A percentile compares a stretch with the other conserved stretches of the same genome.
Evolutionary conservation across 2,329 filamentous ascomycete genomes (phyloP).

Genomic region (Lasiodiplodia sp.): DNA sequence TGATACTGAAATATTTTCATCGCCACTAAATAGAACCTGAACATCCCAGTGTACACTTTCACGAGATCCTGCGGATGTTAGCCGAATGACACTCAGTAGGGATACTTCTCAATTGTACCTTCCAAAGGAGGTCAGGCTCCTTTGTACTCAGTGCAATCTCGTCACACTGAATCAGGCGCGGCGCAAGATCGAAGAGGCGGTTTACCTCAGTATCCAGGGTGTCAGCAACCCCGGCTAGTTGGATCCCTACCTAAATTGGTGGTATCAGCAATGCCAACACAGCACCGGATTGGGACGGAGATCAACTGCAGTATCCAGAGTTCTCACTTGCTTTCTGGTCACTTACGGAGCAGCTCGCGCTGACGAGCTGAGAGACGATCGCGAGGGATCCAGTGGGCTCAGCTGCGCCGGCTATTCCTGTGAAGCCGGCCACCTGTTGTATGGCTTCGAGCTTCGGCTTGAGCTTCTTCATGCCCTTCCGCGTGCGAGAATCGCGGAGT

Average conservation of each 20-base stretch:
- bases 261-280: not conserved
- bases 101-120: not conserved
- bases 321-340: not conserved
- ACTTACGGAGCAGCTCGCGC: not conserved
- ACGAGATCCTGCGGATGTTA: not conserved
- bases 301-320: too few relatives aligned
- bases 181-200: not conserved
- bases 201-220: not conserved
- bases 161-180: not conserved
- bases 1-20: not conserved
- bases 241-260: not conserved
- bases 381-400: not conserved
- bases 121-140: not conserved
- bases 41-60: not conserved
- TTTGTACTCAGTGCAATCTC: not conserved
- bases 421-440: not conserved
- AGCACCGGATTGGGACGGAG: too few relatives aligned
- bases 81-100: not conserved
- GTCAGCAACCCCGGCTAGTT: not conserved
- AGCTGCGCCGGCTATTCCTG: not conserved
- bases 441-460: not conserved
- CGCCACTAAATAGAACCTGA: not conserved
- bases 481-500: not conserved
- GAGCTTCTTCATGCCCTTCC: not conserved
- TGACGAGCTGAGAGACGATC: not conserved